Percentiles rank a stretch among this genome's conserved stretches.
Evolutionary conservation across 441 rosid genomes (phyloP).

Genomic region (Populus hybrid): DNA sequence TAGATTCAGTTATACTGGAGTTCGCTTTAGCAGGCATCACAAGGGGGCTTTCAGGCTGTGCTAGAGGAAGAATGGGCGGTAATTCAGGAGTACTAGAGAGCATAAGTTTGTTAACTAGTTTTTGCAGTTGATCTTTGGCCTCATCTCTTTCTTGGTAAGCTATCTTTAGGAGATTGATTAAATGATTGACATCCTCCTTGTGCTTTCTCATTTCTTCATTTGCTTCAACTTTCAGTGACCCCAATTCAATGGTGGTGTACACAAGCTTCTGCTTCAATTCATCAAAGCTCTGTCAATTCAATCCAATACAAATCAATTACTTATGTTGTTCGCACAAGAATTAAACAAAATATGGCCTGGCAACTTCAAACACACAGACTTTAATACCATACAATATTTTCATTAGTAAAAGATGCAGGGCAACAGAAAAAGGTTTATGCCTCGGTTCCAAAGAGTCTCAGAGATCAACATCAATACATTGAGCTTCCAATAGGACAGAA

Average conservation of each 20-base stretch:
- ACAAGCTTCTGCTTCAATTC: constrained; percentile 69
- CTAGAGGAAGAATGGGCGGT: constrained; percentile 11
- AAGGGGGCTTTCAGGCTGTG: constrained; percentile 25
- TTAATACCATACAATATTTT: neutral
- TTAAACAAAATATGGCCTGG: neutral
- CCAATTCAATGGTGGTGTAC: constrained; percentile 51
- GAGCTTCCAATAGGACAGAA: neutral
- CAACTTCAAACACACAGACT: neutral
- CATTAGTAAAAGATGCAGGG: neutral
- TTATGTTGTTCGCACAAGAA: neutral
- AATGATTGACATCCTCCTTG: constrained; percentile 41
- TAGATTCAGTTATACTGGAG: constrained; percentile 84
- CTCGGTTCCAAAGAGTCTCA: neutral
- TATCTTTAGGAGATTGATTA: constrained; percentile 48
- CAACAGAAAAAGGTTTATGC: neutral
- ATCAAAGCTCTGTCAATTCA: constrained; percentile 48
- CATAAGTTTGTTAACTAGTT: constrained; percentile 39
- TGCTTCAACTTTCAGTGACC: constrained; percentile 59
- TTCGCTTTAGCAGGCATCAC: constrained; percentile 44
- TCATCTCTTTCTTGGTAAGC: constrained; percentile 82
- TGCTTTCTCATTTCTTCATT: constrained; percentile 49
- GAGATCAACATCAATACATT: neutral
- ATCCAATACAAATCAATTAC: constrained; percentile 9
- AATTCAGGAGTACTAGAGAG: constrained; percentile 24
- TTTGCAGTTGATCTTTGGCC: constrained; percentile 63